Evolutionary conservation across 2,329 filamentous ascomycete species (phyloP).

Genomic region (Aspergillus uvarum): DNA sequence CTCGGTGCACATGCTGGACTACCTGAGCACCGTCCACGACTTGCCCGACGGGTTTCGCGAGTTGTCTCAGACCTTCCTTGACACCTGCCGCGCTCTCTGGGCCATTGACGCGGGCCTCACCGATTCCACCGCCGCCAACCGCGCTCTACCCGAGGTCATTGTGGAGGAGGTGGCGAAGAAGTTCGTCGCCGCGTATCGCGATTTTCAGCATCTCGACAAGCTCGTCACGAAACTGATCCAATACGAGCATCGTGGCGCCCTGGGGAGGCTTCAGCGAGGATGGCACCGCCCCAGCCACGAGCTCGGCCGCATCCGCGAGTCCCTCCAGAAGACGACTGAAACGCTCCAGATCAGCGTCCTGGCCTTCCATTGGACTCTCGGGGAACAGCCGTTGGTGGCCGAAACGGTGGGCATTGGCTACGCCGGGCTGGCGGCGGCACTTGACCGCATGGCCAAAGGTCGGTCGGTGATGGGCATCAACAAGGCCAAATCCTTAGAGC

Average conservation of each 20-base stretch:
- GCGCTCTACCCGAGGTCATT: conserved; percentile 60
- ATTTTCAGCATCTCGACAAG: conserved; percentile 64
- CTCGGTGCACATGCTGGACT: conserved; percentile 65
- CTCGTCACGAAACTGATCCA: conserved; percentile 62
- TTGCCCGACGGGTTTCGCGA: conserved; percentile 57
- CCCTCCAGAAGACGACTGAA: conserved; percentile 60
- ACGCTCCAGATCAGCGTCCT: conserved; percentile 64
- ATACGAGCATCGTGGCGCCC: conserved; percentile 61
- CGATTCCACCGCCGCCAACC: conserved; percentile 53
- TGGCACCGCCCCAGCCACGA: conserved; percentile 47
- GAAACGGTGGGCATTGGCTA: conserved; percentile 65
- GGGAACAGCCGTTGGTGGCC: conserved; percentile 55
- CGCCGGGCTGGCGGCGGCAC: conserved; percentile 63
- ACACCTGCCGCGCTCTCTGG: conserved; percentile 65
- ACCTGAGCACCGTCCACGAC: conserved; percentile 57
- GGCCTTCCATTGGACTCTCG: conserved; percentile 67
- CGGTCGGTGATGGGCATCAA: conserved; percentile 34
- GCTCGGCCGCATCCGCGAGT: conserved; percentile 39
- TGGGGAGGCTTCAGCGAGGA: conserved; percentile 60
- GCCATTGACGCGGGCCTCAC: conserved; percentile 66
- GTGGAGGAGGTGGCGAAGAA: conserved; percentile 64
- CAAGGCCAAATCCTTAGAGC: conserved; percentile 26
- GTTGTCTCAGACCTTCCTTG: conserved; percentile 66
- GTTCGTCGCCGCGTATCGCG: conserved; percentile 59
- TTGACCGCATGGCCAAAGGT: conserved; percentile 49